phyloP scores from a whole-genome alignment of 306 rosid genomes.

The Purshia tridentata region DNA sequence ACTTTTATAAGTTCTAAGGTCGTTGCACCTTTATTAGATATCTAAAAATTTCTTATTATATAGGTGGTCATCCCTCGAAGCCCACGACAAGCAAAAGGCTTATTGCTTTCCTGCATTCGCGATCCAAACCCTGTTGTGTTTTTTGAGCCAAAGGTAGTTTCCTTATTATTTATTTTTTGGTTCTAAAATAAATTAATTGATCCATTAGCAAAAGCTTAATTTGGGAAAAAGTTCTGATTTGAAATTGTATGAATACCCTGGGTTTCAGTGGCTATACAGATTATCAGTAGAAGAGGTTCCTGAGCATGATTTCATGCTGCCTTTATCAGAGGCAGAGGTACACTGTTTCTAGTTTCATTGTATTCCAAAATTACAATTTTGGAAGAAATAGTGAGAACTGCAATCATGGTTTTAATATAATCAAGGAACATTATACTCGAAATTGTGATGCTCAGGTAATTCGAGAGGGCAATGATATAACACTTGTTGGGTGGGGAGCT shows the following conservation, averaged over 20 bases:
- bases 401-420: neutral
- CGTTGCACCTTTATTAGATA: neutral
- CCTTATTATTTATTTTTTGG: neutral
- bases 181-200: constrained; percentile 10
- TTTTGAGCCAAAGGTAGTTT: constrained; percentile 89
- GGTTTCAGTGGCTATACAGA: constrained; percentile 88
- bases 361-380: neutral
- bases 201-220: neutral
- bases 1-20: neutral
- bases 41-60: constrained; percentile 24
- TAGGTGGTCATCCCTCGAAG: constrained; percentile 98
- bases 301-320: constrained; percentile 79
- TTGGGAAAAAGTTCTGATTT: constrained; percentile 9
- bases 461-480: constrained; percentile 77
- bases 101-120: constrained; percentile 78
- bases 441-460: constrained; percentile 51
- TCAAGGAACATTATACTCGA: neutral
- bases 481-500: constrained; percentile 99
- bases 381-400: neutral
- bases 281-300: constrained; percentile 97
- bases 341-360: neutral
- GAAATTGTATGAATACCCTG: constrained; percentile 16
- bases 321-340: constrained; percentile 96
- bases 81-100: constrained; percentile 88
- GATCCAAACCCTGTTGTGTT: constrained; percentile 92